Evolutionary conservation across 148 eudicot species (phyloP).

Genomic region (Drosera capensis): DNA sequence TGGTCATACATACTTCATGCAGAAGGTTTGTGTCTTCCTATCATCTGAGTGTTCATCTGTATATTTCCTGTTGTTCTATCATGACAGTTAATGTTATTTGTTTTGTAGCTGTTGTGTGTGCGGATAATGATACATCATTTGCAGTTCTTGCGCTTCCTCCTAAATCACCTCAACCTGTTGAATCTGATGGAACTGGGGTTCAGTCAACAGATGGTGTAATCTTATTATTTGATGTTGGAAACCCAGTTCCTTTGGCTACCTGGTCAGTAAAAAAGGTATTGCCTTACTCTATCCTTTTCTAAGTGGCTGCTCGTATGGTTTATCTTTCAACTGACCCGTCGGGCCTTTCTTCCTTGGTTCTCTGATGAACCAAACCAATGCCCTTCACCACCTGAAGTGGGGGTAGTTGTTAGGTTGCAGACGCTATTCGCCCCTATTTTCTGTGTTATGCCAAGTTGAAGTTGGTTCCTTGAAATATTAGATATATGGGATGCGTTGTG

Average conservation of each 20-base stretch:
- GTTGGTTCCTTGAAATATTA: too few relatives aligned
- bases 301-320: too few relatives aligned
- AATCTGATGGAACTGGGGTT: constrained; percentile 12
- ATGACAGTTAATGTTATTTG: constrained; percentile 1
- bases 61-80: not conserved
- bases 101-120: constrained; percentile 63
- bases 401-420: too few relatives aligned
- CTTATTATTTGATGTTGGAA: constrained; percentile 42
- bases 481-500: too few relatives aligned
- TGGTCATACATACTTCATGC: constrained; percentile 74
- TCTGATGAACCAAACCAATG: too few relatives aligned
- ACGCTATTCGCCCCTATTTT: too few relatives aligned
- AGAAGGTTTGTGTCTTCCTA: constrained; percentile 44
- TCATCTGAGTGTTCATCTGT: not conserved
- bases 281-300: not conserved
- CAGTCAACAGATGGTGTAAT: constrained; percentile 35
- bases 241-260: constrained; percentile 50
- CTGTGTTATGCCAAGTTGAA: too few relatives aligned
- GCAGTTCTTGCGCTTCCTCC: constrained; percentile 64
- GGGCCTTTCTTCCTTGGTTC: too few relatives aligned
- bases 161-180: constrained; percentile 11
- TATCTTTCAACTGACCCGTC: too few relatives aligned
- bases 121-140: constrained; percentile 37
- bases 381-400: too few relatives aligned
- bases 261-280: constrained; percentile 82